Conservation (phyloP, 305 asterid species). For the Striga hermonthica region DNA sequence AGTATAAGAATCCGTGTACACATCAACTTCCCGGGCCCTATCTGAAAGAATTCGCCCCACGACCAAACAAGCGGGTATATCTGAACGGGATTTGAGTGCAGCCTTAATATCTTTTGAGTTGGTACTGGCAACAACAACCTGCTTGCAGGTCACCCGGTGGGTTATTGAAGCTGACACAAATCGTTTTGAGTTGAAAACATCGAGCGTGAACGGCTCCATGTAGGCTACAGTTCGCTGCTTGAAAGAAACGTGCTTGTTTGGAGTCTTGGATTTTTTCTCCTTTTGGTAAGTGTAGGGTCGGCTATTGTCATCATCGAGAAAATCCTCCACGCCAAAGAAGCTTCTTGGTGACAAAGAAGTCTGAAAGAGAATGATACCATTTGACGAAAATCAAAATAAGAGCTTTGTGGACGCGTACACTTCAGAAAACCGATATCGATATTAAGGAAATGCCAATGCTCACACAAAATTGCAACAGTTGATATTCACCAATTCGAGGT, state of each 20-base stretch:
- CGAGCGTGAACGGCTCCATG: constrained; percentile 90
- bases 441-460: too few species aligned
- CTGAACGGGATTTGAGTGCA: constrained; percentile 71
- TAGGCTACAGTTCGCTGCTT: constrained; percentile 83
- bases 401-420: too few species aligned
- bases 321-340: constrained; percentile 95
- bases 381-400: too few species aligned
- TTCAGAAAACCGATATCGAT: too few species aligned
- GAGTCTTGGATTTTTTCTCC: constrained; percentile 76
- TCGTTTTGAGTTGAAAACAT: constrained; percentile 81
- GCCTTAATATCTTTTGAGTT: constrained; percentile 93
- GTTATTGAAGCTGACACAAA: constrained; percentile 89
- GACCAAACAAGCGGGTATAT: constrained; percentile 87
- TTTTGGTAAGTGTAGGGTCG: constrained; percentile 83
- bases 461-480: too few species aligned
- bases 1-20: constrained; percentile 77
- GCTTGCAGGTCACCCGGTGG: constrained; percentile 91
- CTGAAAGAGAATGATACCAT: too few species aligned
- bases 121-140: constrained; percentile 94
- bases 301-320: constrained; percentile 81
- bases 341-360: constrained; percentile 67
- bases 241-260: constrained; percentile 75
- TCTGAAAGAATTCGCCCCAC: constrained; percentile 72
- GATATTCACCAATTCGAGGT: too few species aligned
- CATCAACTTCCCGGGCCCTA: constrained; percentile 92